Conservation (phyloP, 768 basidiomycete species). For the Hygrophorus pudorinus region DNA sequence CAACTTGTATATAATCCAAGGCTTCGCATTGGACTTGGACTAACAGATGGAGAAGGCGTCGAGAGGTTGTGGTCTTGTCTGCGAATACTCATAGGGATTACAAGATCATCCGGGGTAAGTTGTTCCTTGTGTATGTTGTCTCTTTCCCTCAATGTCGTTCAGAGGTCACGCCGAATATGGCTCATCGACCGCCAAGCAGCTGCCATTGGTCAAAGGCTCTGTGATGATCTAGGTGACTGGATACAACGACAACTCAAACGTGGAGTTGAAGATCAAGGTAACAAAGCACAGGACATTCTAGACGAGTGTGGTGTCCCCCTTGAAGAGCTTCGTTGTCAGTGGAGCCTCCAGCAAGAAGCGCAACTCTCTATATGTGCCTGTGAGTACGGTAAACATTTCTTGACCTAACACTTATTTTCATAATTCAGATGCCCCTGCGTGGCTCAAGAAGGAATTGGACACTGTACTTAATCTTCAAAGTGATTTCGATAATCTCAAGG, state of each 20-base stretch:
- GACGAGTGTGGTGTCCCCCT: constrained; percentile 10
- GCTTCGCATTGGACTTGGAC: too few species aligned
- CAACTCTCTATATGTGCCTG: constrained; percentile 20
- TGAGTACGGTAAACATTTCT: constrained; percentile 13
- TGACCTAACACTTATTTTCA: neutral
- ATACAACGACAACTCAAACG: constrained; percentile 13
- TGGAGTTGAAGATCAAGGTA: constrained; percentile 10
- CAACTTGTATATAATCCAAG: too few species aligned
- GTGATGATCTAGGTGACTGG: constrained; percentile 25
- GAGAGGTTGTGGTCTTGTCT: too few species aligned
- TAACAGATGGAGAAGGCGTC: too few species aligned
- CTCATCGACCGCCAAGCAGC: constrained; percentile 22
- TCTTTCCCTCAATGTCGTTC: too few species aligned
- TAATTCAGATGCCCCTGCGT: constrained; percentile 20
- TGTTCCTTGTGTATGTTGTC: too few species aligned
- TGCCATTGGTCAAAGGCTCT: constrained; percentile 16
- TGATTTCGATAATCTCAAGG: constrained; percentile 13
- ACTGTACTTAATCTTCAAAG: constrained; percentile 20
- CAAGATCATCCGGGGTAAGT: too few species aligned
- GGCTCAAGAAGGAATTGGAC: constrained; percentile 25
- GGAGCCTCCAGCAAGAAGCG: constrained; percentile 21
- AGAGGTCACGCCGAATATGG: constrained; percentile 21
- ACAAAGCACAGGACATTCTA: constrained; percentile 11
- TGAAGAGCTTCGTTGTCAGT: constrained; percentile 19
- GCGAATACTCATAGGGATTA: too few species aligned